Evolutionary conservation across 768 basidiomycete species (phyloP).

Genomic region (Leccinum uliginosum): DNA sequence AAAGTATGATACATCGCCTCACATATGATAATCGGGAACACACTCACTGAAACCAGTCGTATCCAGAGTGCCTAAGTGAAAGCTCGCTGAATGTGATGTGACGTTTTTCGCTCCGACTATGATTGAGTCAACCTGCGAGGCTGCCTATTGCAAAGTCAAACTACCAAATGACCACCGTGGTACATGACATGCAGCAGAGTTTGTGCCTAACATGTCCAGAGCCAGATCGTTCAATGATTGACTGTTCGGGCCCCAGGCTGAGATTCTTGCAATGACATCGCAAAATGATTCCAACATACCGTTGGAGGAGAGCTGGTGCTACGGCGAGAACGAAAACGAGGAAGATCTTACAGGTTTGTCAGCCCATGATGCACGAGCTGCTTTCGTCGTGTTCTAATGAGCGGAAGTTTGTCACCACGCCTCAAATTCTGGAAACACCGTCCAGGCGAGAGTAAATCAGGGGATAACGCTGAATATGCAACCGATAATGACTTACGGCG

Average conservation of each 20-base stretch:
- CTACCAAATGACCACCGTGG: background rate
- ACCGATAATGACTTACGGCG: background rate
- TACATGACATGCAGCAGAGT: slow-evolving; percentile 24
- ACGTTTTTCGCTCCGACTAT: too few species aligned
- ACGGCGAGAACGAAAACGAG: background rate
- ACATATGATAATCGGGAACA: too few species aligned
- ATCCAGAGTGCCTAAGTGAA: too few species aligned
- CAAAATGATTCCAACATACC: slow-evolving; percentile 28
- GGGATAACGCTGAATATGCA: too few species aligned
- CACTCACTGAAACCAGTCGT: too few species aligned
- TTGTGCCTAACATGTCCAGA: slow-evolving; percentile 10
- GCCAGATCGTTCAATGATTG: slow-evolving; percentile 19
- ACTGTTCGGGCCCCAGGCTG: slow-evolving; percentile 5
- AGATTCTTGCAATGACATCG: slow-evolving; percentile 29
- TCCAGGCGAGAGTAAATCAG: background rate
- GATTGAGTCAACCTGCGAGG: slow-evolving; percentile 5
- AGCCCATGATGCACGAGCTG: background rate
- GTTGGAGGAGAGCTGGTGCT: background rate
- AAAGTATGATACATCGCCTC: too few species aligned
- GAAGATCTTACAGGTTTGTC: slow-evolving; percentile 2
- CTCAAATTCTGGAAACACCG: slow-evolving; percentile 3
- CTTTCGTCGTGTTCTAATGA: slow-evolving; percentile 17
- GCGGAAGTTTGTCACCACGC: slow-evolving; percentile 15
- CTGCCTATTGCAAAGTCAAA: background rate
- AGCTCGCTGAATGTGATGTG: too few species aligned